Percentiles rank a stretch among this genome's conserved stretches.
Conservation (phyloP, 73 alveolate species). For the Tetrahymena thermophila region DNA sequence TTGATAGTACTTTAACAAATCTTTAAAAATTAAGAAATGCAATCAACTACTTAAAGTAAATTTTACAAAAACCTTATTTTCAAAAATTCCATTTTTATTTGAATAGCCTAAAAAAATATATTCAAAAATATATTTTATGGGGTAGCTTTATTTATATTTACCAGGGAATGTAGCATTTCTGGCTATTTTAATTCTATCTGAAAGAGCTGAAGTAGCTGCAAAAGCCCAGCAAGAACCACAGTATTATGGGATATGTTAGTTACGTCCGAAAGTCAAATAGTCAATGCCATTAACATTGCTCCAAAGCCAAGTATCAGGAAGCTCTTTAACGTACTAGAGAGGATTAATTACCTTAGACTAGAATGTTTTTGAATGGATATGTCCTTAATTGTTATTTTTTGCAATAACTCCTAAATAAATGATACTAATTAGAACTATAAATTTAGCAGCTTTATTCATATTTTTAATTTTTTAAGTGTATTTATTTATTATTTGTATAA, state of each 20-base stretch:
- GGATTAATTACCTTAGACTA: not conserved
- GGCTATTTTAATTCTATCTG: conserved; percentile 69
- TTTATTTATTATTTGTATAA: not conserved
- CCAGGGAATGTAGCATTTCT: conserved; percentile 82
- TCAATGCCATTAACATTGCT: conserved; percentile 73
- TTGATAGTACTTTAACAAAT: too few relatives aligned
- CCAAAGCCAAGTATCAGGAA: conserved; percentile 66
- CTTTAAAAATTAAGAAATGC: too few relatives aligned
- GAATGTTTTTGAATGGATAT: not conserved
- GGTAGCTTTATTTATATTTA: too few relatives aligned
- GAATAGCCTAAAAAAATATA: too few relatives aligned
- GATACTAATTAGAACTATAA: not conserved
- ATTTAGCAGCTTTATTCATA: not conserved
- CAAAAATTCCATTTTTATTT: too few relatives aligned
- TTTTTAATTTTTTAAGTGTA: not conserved
- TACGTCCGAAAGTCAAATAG: conserved; percentile 52
- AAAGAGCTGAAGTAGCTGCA: conserved; percentile 69
- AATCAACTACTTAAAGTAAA: too few relatives aligned
- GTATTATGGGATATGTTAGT: conserved; percentile 65
- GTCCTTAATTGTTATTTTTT: not conserved
- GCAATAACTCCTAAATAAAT: not conserved
- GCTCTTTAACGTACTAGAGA: not conserved
- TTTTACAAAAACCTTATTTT: too few relatives aligned
- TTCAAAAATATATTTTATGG: too few relatives aligned
- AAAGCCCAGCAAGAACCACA: conserved; percentile 93